These are phyloP conservation scores for Eutreptiella sp. DNA, from an alignment of 208 protist genomes.

Conservation along the genomic window DNA sequence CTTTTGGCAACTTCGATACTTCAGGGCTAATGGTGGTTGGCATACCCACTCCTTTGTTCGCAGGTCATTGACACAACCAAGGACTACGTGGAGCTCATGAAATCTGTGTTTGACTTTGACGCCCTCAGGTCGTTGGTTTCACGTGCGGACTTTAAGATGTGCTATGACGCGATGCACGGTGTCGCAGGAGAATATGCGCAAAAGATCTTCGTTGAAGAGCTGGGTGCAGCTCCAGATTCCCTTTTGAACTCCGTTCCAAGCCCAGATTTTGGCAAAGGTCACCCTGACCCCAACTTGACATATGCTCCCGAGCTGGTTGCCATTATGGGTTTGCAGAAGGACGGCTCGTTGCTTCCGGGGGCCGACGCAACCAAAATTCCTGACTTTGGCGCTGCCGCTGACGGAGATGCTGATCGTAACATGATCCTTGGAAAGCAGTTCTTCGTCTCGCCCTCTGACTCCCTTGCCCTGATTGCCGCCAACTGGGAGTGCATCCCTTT, in stretches of 20 bases:
- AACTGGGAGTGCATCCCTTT: slow-evolving; percentile 84
- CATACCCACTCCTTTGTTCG: too few species aligned
- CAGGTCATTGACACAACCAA: slow-evolving; percentile 83
- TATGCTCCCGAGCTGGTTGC: slow-evolving; percentile 88
- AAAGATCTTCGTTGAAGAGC: slow-evolving; percentile 76
- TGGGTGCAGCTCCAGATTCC: slow-evolving; percentile 58
- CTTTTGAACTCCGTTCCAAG: slow-evolving; percentile 54
- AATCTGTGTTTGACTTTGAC: slow-evolving; percentile 88
- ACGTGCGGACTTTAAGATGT: slow-evolving; percentile 68
- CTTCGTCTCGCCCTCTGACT: slow-evolving; percentile 96
- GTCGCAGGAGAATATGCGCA: slow-evolving; percentile 87
- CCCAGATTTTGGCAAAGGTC: slow-evolving; percentile 81
- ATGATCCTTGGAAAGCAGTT: slow-evolving; percentile 92
- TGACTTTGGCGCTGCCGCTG: slow-evolving; percentile 88
- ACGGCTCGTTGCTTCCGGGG: slow-evolving; percentile 39
- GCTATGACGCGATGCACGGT: slow-evolving; percentile 86
- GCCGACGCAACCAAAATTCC: slow-evolving; percentile 37
- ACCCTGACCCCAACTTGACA: slow-evolving; percentile 97
- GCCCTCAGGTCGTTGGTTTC: slow-evolving; percentile 59
- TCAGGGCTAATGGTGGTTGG: too few species aligned
- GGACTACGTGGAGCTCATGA: slow-evolving; percentile 78
- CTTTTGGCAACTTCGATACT: slow-evolving; percentile 12
- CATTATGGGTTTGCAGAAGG: slow-evolving; percentile 64
- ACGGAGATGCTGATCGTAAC: slow-evolving; percentile 97
- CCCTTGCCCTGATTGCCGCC: slow-evolving; percentile 87